These are phyloP conservation scores for Aurinia saxatilis DNA, from an alignment of 345 rosid species.

Conservation along the genomic window DNA sequence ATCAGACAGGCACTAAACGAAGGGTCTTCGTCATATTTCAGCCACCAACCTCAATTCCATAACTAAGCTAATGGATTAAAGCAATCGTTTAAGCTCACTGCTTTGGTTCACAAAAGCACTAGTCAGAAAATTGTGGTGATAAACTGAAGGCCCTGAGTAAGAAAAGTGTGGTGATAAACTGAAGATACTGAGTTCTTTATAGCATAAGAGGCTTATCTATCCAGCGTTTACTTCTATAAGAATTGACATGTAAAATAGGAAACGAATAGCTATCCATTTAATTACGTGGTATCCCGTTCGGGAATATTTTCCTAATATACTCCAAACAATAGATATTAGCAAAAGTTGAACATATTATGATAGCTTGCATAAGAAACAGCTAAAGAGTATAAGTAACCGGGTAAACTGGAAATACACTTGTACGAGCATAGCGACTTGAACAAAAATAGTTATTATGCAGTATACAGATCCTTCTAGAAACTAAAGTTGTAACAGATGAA, in stretches of 20 bases:
- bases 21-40: conserved; percentile 11
- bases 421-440: background rate
- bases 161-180: background rate
- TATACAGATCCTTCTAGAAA: background rate
- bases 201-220: conserved; percentile 1
- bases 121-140: background rate
- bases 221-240: conserved; percentile 6
- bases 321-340: background rate
- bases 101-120: background rate
- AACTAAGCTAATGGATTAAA: background rate
- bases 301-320: background rate
- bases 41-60: conserved; percentile 16
- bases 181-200: background rate
- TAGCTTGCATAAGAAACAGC: background rate
- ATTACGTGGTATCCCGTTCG: background rate
- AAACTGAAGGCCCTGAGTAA: background rate
- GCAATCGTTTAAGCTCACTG: background rate
- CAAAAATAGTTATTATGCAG: background rate
- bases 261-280: conserved; percentile 2
- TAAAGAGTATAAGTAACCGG: background rate
- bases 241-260: background rate
- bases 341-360: background rate
- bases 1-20: background rate
- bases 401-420: background rate
- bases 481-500: background rate